Evolutionary conservation across 345 rosid genomes (phyloP).

Genomic region (Gossypium rotundifolium): DNA sequence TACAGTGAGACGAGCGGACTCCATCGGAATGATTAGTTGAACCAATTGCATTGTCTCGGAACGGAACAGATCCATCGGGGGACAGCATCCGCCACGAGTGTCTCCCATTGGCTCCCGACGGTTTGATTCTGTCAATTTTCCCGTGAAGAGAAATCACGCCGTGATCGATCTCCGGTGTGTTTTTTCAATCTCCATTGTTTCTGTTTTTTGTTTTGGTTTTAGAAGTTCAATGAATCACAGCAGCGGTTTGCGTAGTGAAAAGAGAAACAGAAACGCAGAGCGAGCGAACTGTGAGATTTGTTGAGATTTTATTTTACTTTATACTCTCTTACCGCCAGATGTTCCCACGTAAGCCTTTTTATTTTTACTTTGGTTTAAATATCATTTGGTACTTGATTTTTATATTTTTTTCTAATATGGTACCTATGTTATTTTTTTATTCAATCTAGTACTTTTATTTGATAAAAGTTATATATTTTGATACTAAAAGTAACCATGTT

Average conservation of each 20-base stretch:
- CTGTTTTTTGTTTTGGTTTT: neutral
- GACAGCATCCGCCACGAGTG: slow-evolving; percentile 63
- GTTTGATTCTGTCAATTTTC: slow-evolving; percentile 14
- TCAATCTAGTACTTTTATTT: too few relatives aligned
- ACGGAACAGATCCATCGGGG: slow-evolving; percentile 89
- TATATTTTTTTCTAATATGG: too few relatives aligned
- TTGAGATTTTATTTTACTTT: slow-evolving; percentile 1
- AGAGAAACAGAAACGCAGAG: neutral
- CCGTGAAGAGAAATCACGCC: neutral
- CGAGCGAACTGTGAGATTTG: neutral
- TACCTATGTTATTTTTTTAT: too few relatives aligned
- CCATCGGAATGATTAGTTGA: slow-evolving; percentile 86
- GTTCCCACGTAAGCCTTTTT: slow-evolving; percentile 8
- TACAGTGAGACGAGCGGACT: slow-evolving; percentile 83
- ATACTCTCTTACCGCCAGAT: slow-evolving; percentile 3
- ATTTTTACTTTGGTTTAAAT: neutral
- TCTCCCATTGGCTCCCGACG: slow-evolving; percentile 40
- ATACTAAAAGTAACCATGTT: too few relatives aligned
- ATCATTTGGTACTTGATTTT: too few relatives aligned
- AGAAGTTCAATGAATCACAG: neutral
- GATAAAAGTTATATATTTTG: too few relatives aligned
- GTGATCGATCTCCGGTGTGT: slow-evolving; percentile 11
- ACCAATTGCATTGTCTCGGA: slow-evolving; percentile 96
- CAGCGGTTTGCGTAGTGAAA: neutral
- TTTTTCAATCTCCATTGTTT: neutral